Base-by-base conservation (phyloP, 176 grass and related monocot species). In the Bromus sterilis region DNA sequence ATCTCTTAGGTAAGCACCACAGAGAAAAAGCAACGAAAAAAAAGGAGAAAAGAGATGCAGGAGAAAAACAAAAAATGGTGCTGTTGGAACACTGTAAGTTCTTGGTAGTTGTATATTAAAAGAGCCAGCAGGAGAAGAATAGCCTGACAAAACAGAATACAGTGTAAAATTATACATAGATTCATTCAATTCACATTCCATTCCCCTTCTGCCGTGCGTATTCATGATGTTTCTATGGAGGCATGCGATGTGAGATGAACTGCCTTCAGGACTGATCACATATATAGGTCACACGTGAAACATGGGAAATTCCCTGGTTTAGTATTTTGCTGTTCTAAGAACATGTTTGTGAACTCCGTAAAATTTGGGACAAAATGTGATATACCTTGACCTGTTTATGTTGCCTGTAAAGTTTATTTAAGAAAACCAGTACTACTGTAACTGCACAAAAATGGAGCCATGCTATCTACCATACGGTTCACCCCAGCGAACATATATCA, bases 121-220 rank as follows among this genome's bases (percentile, higher is more conserved):
- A 53, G 84, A 72, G 83, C 67, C 89, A 86, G 86, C 55, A 66
- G 81, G 66, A 84, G 82, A 88, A 84, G 82, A 88, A 84, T 82
- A 94, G 89, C 86, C 89, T 91, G 89, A 94, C 91, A 88, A 68
- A 85, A 85, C 85, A 85, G 80, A 86, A 86, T 91, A 94, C 88
- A 81, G 71, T 94, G 86, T 94, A 86, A 81, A 85, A 77, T 91
- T 82, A 76, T 86, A 90, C 87, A 91, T 89, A 91, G 92, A 84
- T 91, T 83, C 41, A 89, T 91, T 89, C 89, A 91, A 89, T 94
- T 91, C 75, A 89, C 63, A 91, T 89, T 84, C 57, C 74, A 66
- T 86, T 67, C 14, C 65, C 58, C 58, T 15, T 59, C 11, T 24
- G n/a, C 39, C 41, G 10, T 14, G 34, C 21, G 33, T 71, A 21